Percentiles rank a stretch among this genome's conserved stretches.
Evolutionary conservation across 2,329 filamentous ascomycete genomes (phyloP).

Genomic region (Colletotrichum truncatum): DNA sequence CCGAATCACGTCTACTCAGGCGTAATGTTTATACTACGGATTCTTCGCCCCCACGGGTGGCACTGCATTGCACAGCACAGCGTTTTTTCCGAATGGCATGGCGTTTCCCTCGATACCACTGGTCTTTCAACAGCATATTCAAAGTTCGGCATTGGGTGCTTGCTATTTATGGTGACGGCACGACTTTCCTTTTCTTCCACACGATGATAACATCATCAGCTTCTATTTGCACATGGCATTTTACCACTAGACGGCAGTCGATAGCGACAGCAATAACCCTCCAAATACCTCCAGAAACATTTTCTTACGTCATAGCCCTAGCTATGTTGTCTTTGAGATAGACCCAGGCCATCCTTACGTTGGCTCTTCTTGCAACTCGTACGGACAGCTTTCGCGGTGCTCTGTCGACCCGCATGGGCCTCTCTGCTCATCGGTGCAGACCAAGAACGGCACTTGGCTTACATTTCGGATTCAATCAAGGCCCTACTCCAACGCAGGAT

Average conservation of each 20-base stretch:
- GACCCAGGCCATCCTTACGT: too few relatives aligned
- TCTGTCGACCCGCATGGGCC: too few relatives aligned
- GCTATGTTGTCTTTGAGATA: too few relatives aligned
- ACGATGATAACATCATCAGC: conserved; percentile 9
- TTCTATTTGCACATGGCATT: not conserved
- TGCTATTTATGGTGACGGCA: conserved; percentile 26
- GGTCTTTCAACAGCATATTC: conserved; percentile 35
- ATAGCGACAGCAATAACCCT: not conserved
- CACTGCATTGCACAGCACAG: conserved; percentile 52
- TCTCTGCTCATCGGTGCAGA: too few relatives aligned
- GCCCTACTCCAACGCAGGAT: not conserved
- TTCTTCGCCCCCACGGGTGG: conserved; percentile 35
- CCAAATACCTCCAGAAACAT: not conserved
- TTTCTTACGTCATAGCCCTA: too few relatives aligned
- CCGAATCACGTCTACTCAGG: conserved; percentile 9
- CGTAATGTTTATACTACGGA: conserved; percentile 30
- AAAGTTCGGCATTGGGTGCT: conserved; percentile 29
- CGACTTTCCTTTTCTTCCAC: not conserved
- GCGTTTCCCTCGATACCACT: conserved; percentile 56
- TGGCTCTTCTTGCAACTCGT: too few relatives aligned
- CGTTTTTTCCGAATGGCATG: conserved; percentile 47
- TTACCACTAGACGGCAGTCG: not conserved
- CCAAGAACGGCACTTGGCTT: too few relatives aligned
- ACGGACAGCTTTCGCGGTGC: too few relatives aligned
- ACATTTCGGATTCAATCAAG: too few relatives aligned